Evolutionary conservation across 1,284 basidiomycete species (phyloP).

Genomic region (Grifola frondosa): DNA sequence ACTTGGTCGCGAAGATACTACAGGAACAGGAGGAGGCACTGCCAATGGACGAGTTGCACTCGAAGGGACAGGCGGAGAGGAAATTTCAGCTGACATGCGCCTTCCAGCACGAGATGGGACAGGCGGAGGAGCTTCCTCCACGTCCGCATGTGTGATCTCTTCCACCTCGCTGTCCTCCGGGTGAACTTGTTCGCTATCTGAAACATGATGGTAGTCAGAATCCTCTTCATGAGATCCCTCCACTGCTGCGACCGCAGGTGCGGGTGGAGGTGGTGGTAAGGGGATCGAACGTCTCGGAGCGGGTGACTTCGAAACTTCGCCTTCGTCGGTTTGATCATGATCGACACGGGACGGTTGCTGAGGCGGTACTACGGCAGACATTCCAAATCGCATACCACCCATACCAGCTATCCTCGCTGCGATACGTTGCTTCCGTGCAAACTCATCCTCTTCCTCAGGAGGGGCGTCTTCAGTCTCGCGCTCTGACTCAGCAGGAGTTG

Average conservation of each 20-base stretch:
- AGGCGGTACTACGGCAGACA: conserved; percentile 42
- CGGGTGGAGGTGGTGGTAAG: conserved; percentile 29
- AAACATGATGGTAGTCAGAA: conserved; percentile 38
- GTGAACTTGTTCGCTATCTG: conserved; percentile 62
- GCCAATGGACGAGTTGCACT: conserved; percentile 27
- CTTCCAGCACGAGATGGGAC: conserved; percentile 38
- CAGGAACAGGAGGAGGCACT: conserved; percentile 22
- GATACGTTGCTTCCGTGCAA: conserved; percentile 67
- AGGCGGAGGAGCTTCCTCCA: conserved; percentile 47
- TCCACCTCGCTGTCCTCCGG: conserved; percentile 70
- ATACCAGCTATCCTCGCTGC: conserved; percentile 66
- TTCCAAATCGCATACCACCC: conserved; percentile 78
- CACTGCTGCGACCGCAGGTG: conserved; percentile 34
- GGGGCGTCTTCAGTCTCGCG: conserved; percentile 32
- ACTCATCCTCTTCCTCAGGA: conserved; percentile 60
- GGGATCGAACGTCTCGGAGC: conserved; percentile 21
- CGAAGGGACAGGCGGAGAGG: conserved; percentile 8
- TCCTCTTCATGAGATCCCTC: conserved; percentile 52
- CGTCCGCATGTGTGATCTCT: conserved; percentile 57
- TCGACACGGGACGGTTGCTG: conserved; percentile 14
- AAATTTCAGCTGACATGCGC: conserved; percentile 13
- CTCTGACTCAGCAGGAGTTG: conserved; percentile 21
- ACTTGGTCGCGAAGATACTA: conserved; percentile 14
- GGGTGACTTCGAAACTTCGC: conserved; percentile 14
- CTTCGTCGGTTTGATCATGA: conserved; percentile 17